phyloP scores from a whole-genome alignment of 495 filamentous ascomycete species.

The Hyphodiscus hymeniophilus region DNA sequence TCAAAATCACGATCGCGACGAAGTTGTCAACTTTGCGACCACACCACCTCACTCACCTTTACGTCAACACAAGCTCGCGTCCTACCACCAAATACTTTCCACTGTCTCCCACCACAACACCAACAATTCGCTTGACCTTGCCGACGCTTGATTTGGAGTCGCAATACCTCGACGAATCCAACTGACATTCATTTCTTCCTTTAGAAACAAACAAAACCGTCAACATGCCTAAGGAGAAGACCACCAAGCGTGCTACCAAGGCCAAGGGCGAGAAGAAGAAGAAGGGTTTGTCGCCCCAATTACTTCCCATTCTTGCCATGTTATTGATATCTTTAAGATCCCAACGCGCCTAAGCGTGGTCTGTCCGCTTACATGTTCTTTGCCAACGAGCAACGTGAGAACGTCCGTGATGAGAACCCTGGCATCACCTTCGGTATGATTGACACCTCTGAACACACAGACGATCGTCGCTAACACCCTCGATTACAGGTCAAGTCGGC shows the following conservation, averaged over 20 bases:
- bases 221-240: slow-evolving; percentile 72
- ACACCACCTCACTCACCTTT: not conserved
- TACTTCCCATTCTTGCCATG: not conserved
- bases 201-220: slow-evolving; percentile 34
- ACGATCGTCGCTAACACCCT: slow-evolving; percentile 1
- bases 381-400: slow-evolving; percentile 97
- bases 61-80: slow-evolving; percentile 2
- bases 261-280: slow-evolving; percentile 55
- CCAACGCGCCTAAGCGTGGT: slow-evolving; percentile 97
- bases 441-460: not conserved
- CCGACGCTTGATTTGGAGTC: not conserved
- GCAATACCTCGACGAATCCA: slow-evolving; percentile 28
- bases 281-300: slow-evolving; percentile 56
- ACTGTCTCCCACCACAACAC: slow-evolving; percentile 14
- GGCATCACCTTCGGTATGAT: slow-evolving; percentile 88
- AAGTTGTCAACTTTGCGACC: slow-evolving; percentile 19
- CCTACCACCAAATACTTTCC: slow-evolving; percentile 7
- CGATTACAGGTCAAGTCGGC: slow-evolving; percentile 74
- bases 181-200: slow-evolving; percentile 35
- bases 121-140: slow-evolving; percentile 2
- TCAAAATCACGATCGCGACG: slow-evolving; percentile 13
- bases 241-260: slow-evolving; percentile 48
- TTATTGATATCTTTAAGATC: slow-evolving; percentile 50
- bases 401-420: slow-evolving; percentile 96
- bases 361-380: slow-evolving; percentile 99